Base-by-base conservation (phyloP, 1,284 basidiomycete species). In the Austroboletus novae-zelandiae region DNA sequence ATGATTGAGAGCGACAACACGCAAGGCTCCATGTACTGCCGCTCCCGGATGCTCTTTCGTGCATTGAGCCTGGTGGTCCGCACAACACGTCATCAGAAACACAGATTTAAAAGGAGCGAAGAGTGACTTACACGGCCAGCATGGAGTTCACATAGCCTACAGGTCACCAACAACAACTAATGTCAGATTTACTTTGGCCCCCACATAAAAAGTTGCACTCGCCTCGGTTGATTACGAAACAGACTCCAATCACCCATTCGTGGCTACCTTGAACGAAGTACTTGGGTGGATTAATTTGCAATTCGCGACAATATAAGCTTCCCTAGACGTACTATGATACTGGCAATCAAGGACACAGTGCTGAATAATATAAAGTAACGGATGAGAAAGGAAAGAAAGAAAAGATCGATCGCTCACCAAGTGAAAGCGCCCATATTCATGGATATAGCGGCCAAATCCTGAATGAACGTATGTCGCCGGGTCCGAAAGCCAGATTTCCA, bases 391-490 rank as follows among this genome's bases (percentile, higher is more conserved):
- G 37, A 8, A 31, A 30, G 15, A 36, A 15, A 10, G 0, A n/a
- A 2, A 25, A 11, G 5, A 18, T 6, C 5, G 6, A 1, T 2
- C 5, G 17, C 45, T 43, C 35, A 57, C 56, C 53, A 59, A 7
- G 54, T 57, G 14, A 57, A 49, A 2, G 30, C 42, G 14, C 56
- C 54, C 29, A 44, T 57, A 27, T 53, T 53, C 6, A 59, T 50
- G 15, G 35, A 57, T 5, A 57, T 27, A 3, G 57, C 11, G 2
- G 56, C 56, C 47, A 59, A 10, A 29, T 59, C 56, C 20, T 46
- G 57, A 13, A 57, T 42, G 9, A 35, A 13, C 4, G 23, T 54
- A 4, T 47, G 50, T 32, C 20, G 2, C 9, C 32, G 42, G 17
- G 32, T 53, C 17, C 49, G 57, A 15, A 59, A 53, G 10, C 44